phyloP scores from a whole-genome alignment of 192 early-diverging fungal species.

The Neocallimastix lanati region DNA sequence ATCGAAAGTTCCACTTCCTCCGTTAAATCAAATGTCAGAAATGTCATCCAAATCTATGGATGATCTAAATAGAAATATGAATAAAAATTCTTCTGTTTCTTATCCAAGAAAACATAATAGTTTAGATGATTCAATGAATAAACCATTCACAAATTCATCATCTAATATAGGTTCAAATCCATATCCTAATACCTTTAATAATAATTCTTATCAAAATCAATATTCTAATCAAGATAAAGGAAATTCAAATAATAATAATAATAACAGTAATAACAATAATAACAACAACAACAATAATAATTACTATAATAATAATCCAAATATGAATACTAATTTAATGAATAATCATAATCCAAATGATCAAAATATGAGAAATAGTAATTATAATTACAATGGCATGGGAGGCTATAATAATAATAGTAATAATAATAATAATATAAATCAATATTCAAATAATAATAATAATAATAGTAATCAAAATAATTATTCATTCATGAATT shows the following conservation, averaged over 20 bases:
- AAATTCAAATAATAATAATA: background rate
- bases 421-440: background rate
- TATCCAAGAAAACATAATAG: background rate
- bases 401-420: background rate
- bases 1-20: background rate
- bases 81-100: background rate
- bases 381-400: background rate
- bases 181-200: no score
- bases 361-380: background rate
- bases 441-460: background rate
- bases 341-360: no score
- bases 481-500: background rate
- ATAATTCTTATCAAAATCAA: no score
- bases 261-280: background rate
- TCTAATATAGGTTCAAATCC: no score
- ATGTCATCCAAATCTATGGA: background rate
- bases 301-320: background rate
- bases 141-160: no score
- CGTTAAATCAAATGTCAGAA: background rate
- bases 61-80: no score
- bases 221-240: no score
- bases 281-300: background rate
- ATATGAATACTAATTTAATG: background rate
- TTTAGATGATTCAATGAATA: background rate
- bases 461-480: background rate